A percentile compares a stretch with the other conserved stretches of the same genome.
phyloP scores from a whole-genome alignment of 352 stramenopile genomes.

The Phytophthora fragariaefolia region DNA sequence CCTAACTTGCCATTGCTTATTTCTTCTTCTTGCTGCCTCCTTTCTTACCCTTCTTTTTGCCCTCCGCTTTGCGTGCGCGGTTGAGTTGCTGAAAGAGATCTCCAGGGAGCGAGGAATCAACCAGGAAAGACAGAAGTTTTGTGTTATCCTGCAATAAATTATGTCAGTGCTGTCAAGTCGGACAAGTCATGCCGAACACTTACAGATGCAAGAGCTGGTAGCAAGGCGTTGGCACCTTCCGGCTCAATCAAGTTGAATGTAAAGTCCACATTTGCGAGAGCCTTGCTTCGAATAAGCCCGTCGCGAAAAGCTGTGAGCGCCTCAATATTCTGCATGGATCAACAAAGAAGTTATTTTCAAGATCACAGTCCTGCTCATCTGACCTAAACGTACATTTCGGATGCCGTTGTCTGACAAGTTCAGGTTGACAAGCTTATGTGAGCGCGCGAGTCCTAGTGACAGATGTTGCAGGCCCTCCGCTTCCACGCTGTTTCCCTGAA shows the following conservation, averaged over 20 bases:
- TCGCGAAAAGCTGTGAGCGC: conserved; percentile 65
- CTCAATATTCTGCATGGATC: conserved; percentile 45
- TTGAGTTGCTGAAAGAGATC: conserved; percentile 82
- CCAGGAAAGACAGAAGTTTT: conserved; percentile 77
- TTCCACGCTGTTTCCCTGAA: conserved; percentile 66
- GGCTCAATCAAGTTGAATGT: conserved; percentile 82
- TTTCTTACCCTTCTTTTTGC: conserved; percentile 87
- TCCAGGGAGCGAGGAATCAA: conserved; percentile 73
- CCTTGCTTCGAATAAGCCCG: conserved; percentile 68
- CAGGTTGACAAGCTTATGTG: conserved; percentile 60
- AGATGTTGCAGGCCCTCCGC: conserved; percentile 73
- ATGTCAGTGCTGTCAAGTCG: background rate
- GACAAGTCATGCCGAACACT: conserved; percentile 6
- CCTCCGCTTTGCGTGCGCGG: conserved; percentile 66
- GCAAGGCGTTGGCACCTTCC: conserved; percentile 62
- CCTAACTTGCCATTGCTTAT: conserved; percentile 13
- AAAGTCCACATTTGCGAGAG: conserved; percentile 74
- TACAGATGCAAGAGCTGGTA: conserved; percentile 62
- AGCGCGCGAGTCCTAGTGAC: conserved; percentile 71
- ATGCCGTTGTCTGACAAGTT: conserved; percentile 86
- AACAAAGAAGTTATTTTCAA: background rate
- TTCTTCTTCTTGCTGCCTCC: conserved; percentile 69
- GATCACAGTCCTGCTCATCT: background rate
- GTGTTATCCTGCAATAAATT: conserved; percentile 46
- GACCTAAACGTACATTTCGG: conserved; percentile 51